Conservation (phyloP, 1,284 basidiomycete genomes). For the Sanghuangporus weigelae region DNA sequence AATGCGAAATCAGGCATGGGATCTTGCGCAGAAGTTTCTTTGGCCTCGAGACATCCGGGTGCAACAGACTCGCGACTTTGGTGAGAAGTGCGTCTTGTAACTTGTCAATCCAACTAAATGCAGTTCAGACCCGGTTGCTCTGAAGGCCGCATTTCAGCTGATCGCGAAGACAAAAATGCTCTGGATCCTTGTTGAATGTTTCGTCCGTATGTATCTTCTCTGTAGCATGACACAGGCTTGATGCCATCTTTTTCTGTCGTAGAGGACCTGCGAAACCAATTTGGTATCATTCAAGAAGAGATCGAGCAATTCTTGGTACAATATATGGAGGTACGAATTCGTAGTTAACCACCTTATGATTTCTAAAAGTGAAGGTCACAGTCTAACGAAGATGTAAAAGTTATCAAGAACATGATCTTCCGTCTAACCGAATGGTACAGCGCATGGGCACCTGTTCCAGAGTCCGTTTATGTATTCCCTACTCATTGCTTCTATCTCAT, state of each 20-base stretch:
- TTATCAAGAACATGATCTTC: constrained; percentile 48
- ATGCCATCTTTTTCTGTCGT: background rate
- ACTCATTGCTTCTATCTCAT: constrained; percentile 2
- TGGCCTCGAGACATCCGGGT: constrained; percentile 50
- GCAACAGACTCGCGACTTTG: constrained; percentile 29
- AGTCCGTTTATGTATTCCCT: constrained; percentile 33
- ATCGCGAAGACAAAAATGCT: constrained; percentile 16
- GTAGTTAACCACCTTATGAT: background rate
- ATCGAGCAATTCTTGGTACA: constrained; percentile 50
- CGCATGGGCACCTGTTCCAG: constrained; percentile 56
- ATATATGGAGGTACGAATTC: constrained; percentile 47
- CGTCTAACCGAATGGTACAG: constrained; percentile 62
- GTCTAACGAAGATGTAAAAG: constrained; percentile 41
- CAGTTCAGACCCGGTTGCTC: constrained; percentile 1
- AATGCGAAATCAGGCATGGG: constrained; percentile 51
- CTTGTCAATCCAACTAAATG: background rate
- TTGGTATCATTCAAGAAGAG: constrained; percentile 54
- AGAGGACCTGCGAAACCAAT: constrained; percentile 62
- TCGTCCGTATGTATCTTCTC: constrained; percentile 7
- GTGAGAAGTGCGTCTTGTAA: constrained; percentile 25
- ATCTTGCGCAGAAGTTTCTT: constrained; percentile 48
- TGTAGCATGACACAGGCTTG: background rate
- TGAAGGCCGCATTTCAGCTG: constrained; percentile 14
- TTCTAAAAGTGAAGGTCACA: constrained; percentile 21
- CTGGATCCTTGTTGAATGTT: constrained; percentile 16